Base-by-base conservation (phyloP, 257 asterid species). In the Catharanthus roseus region DNA sequence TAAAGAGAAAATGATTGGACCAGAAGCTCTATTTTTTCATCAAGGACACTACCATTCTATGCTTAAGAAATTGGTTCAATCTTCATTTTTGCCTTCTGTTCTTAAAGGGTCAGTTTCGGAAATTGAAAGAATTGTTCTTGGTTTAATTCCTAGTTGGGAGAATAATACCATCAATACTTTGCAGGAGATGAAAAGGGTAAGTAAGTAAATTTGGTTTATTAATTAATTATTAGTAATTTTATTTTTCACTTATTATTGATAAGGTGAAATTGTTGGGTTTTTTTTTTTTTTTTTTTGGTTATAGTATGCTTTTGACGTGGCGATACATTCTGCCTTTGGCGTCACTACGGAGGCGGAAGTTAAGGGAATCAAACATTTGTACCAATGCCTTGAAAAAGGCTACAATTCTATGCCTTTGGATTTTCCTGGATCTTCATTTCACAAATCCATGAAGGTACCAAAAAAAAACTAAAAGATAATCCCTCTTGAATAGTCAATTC, bases 301-400 rank as follows among this genome's bases (percentile, higher is more conserved):
- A 38, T 68, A 89, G 95, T 87, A 81, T 81, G 91, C 96, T 19
- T 89, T 90, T 36, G 95, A 87, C 65, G 96, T 90, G 82, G 95
- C 90, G 2, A 82, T 90, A 78, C 49, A 84, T 2, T 77, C 92
- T 1, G 89, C 83, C 1, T 85, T 90, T 23, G 95, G 89, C 0
- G 71, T 82, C 24, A 67, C 69, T 0, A 16, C 9, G 28, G 92
- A 79, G 44, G 42, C 73, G 13, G 90, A 85, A 70, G 81, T 84
- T 8, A 53, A 74, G 65, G 82, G 85, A 44, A 82, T 87, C 1
- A 83, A 79, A 69, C 16, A 66, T 3, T 69, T 84, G 78, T 90
- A 87, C 66, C 83, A 78, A 3, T 53, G 39, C 3, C 63, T 88
- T 10, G 92, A 89, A 78, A 84, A 82, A 72, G 96, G 96, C 5